Evolutionary conservation across 1,139 yeast species (phyloP), one percentile per base, ranked within the genome.

Genomic region (Sugiyamaella japonica): DNA sequence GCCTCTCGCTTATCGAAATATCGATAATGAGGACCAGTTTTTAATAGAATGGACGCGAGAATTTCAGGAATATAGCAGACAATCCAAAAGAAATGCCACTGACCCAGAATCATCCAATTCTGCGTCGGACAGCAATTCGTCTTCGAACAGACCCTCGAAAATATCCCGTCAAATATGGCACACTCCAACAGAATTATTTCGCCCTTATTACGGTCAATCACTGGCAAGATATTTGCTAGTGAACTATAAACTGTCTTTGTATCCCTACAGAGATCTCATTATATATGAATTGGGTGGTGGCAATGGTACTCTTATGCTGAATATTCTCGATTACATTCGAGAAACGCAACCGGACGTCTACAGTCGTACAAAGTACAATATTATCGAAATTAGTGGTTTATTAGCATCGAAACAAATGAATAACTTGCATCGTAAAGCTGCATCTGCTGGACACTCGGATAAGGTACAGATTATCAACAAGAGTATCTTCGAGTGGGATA

Each of bases 201-300:
- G 71, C 61, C 96, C 97, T 0, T 83, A 76, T 64, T 89, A 89
- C 65, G 96, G 96, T 7, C 89, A 88, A 66, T 90, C 95, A 0
- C 72, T 89, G 56, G 96, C 96, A 0, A 72, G 90, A 51, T 85
- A 87, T 65, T 70, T 89, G 12, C 67, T 89, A 46, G 82, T 82
- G n/a, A 84, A 85, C 65, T 86, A 85, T 68, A 84, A 84, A 65
- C 68, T 82, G 54, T 82, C 84, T 55, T 76, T 83, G n/a, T 84
- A 80, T 59, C 88, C 89, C 0, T 81, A 82, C 61, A 73, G 79
- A 37, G 89, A 85, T 62, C 73, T 89, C 49, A 76, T 83, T 7
- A 86, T 89, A 12, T 89, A 88, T 70, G 97, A 89, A 71, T 83
- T 88, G 79, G 96, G 96, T 56, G 96, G 93, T 37, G 96, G 96